These are phyloP conservation scores for Scheffersomyces stambukii DNA, from an alignment of 1,139 yeast species.

Conservation along the genomic window DNA sequence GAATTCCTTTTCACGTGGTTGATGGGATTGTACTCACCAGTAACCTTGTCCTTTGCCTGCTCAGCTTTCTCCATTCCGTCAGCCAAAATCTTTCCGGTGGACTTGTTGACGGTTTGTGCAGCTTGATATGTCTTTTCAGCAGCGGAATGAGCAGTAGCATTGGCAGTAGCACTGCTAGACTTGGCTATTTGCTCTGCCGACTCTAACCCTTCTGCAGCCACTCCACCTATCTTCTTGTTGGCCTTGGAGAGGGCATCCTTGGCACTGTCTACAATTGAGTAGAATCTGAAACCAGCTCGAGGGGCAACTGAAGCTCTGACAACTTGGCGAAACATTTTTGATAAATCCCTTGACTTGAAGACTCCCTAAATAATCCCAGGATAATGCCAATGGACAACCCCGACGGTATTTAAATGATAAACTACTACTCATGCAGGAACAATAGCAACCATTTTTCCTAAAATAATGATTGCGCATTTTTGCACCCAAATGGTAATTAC, in stretches of 20 bases:
- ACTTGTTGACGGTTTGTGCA: conserved; percentile 16
- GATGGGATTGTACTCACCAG: no score
- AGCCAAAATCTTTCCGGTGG: conserved; percentile 28
- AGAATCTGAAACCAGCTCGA: conserved; percentile 11
- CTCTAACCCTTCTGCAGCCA: conserved; percentile 25
- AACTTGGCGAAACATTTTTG: no score
- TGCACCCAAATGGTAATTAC: no score
- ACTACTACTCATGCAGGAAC: conserved; percentile 2
- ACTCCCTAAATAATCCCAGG: conserved; percentile 6
- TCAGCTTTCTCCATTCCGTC: conserved; percentile 22
- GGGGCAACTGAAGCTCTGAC: no score
- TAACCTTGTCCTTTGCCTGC: conserved; percentile 6
- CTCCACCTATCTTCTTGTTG: conserved; percentile 25
- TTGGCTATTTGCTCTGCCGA: conserved; percentile 13
- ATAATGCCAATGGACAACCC: background rate
- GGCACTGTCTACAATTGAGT: conserved; percentile 31
- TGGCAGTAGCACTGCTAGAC: no score
- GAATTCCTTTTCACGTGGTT: conserved; percentile 22
- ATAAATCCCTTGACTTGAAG: conserved; percentile 5
- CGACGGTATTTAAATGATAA: background rate
- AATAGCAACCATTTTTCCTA: conserved; percentile 1
- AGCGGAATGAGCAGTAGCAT: no score
- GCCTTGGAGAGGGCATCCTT: conserved; percentile 32
- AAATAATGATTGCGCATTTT: no score
- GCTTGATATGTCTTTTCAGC: conserved; percentile 4